Conservation (phyloP, 768 basidiomycete species). For the Psilocybe subaeruginosa region DNA sequence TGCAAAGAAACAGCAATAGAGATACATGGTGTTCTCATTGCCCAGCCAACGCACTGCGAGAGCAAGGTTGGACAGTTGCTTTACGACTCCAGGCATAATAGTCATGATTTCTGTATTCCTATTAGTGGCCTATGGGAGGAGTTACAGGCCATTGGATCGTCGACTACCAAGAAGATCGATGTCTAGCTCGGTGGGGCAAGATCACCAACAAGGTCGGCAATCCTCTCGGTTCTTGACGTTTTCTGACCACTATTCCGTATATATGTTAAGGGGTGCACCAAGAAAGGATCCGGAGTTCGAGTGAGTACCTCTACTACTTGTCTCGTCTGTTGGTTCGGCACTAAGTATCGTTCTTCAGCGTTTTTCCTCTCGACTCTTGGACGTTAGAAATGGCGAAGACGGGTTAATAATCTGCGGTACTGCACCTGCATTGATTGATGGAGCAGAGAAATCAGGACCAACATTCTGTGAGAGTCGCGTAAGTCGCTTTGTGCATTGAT, state of each 20-base stretch:
- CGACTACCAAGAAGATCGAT: conserved; percentile 27
- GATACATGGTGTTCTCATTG: conserved; percentile 27
- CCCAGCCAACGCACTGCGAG: conserved; percentile 30
- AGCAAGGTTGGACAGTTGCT: conserved; percentile 24
- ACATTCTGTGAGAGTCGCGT: conserved; percentile 31
- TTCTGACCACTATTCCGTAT: background rate
- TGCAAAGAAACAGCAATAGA: conserved; percentile 29
- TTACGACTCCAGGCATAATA: background rate
- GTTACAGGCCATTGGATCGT: conserved; percentile 34
- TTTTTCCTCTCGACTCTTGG: conserved; percentile 30
- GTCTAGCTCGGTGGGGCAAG: conserved; percentile 32
- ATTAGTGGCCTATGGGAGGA: conserved; percentile 32
- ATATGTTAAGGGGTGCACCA: conserved; percentile 29
- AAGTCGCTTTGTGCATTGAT: conserved; percentile 2
- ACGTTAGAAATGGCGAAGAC: conserved; percentile 29
- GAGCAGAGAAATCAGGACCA: conserved; percentile 25
- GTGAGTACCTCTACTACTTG: conserved; percentile 11
- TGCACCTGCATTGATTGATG: conserved; percentile 29
- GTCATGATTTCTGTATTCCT: background rate
- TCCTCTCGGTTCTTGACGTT: background rate
- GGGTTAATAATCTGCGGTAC: conserved; percentile 30
- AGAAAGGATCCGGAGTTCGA: conserved; percentile 26
- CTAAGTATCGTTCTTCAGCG: conserved; percentile 22
- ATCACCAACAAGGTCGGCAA: conserved; percentile 29
- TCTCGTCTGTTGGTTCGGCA: background rate